These are phyloP conservation scores for Flaveria sonorensis DNA, from an alignment of 129 eudicot genomes.

Conservation along the genomic window DNA sequence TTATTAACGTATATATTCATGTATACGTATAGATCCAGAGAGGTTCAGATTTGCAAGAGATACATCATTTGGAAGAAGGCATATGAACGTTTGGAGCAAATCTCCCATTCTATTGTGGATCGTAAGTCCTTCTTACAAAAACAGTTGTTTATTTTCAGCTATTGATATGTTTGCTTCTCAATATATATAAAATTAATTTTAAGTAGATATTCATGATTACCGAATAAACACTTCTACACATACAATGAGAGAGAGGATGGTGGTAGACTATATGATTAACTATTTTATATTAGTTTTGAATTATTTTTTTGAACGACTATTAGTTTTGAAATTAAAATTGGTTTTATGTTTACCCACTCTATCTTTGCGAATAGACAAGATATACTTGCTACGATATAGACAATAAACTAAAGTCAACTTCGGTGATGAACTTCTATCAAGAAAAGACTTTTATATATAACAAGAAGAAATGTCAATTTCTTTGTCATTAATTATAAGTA, in stretches of 20 bases:
- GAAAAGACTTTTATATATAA: neutral
- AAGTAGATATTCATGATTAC: too few species aligned
- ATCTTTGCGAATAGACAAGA: neutral
- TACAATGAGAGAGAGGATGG: too few species aligned
- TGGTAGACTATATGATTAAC: too few species aligned
- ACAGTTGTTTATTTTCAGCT: too few species aligned
- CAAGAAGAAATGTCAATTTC: neutral
- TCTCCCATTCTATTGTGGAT: constrained; percentile 58
- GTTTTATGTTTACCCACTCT: neutral
- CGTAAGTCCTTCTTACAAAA: constrained; percentile 34
- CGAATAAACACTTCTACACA: too few species aligned
- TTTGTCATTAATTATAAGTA: neutral
- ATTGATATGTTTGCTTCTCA: too few species aligned
- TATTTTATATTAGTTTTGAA: too few species aligned
- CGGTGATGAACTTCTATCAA: constrained; percentile 10
- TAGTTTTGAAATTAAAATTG: neutral
- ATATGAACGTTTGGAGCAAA: constrained; percentile 56
- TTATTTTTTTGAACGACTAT: too few species aligned
- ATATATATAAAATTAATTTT: too few species aligned
- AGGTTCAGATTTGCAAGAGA: constrained; percentile 63
- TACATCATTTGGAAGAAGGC: constrained; percentile 64
- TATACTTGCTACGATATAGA: neutral
- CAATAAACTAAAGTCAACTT: constrained; percentile 10
- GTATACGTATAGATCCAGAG: constrained; percentile 47
- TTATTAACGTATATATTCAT: neutral